These are phyloP conservation scores for Fagus sylvatica DNA, from an alignment of 306 rosid species.

Conservation along the genomic window DNA sequence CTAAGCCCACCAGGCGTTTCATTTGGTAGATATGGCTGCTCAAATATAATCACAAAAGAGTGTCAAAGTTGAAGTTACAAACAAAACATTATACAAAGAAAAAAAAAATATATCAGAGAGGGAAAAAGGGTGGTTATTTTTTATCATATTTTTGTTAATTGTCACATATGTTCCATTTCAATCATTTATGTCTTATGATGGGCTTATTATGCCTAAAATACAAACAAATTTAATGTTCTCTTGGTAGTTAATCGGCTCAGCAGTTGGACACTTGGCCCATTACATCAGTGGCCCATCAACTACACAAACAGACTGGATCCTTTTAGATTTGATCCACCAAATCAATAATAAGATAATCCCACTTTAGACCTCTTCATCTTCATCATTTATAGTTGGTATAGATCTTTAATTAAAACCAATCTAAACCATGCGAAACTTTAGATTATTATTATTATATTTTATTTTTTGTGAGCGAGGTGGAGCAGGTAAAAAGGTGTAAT, in stretches of 20 bases:
- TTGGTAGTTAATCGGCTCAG: background rate
- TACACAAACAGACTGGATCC: background rate
- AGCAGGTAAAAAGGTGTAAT: background rate
- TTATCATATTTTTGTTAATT: background rate
- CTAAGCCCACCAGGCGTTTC: conserved; percentile 83
- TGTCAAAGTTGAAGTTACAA: background rate
- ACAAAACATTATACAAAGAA: background rate
- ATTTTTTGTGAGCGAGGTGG: too few species aligned
- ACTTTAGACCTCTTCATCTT: too few species aligned
- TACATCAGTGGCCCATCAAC: background rate
- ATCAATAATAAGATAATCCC: background rate
- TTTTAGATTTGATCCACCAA: background rate
- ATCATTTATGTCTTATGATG: too few species aligned
- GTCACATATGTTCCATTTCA: too few species aligned
- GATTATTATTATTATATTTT: background rate
- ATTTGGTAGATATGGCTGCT: conserved; percentile 80
- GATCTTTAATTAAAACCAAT: background rate
- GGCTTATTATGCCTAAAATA: too few species aligned
- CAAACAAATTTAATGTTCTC: background rate
- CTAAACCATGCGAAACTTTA: background rate
- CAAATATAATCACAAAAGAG: conserved; percentile 15
- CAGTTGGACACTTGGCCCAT: conserved; percentile 13
- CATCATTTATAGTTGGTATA: background rate
- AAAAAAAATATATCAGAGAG: background rate
- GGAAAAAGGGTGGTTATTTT: background rate